phyloP scores from a whole-genome alignment of 2,329 filamentous ascomycete species.

The Stachybotrys echinatus region DNA sequence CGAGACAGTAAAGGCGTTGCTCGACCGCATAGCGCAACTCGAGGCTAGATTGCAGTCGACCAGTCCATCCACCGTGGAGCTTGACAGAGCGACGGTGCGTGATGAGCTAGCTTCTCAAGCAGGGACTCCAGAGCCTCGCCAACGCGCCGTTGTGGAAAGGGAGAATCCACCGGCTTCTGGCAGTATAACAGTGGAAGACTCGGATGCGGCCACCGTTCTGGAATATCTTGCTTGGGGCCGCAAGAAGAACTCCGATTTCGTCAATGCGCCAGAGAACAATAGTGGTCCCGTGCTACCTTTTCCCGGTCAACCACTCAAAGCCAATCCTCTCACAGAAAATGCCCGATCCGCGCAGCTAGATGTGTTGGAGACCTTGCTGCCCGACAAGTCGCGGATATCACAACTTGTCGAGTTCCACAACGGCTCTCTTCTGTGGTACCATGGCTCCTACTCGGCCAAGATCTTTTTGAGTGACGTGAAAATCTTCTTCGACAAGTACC shows the following conservation, averaged over 20 bases:
- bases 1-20: not conserved
- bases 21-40: not conserved
- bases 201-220: slow-evolving; percentile 38
- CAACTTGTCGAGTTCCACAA: slow-evolving; percentile 16
- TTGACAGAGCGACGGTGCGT: too few species aligned
- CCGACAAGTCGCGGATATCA: slow-evolving; percentile 9
- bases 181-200: too few species aligned
- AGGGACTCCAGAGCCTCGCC: too few species aligned
- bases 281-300: not conserved
- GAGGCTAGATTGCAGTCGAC: not conserved
- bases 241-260: slow-evolving; percentile 28
- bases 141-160: too few species aligned
- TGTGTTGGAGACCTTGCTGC: slow-evolving; percentile 15
- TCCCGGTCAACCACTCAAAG: not conserved
- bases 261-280: slow-evolving; percentile 1
- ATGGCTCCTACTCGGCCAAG: slow-evolving; percentile 17
- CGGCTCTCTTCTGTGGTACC: slow-evolving; percentile 17
- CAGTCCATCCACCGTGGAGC: not conserved
- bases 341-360: slow-evolving; percentile 2
- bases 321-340: not conserved
- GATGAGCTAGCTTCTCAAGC: too few species aligned
- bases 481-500: slow-evolving; percentile 26
- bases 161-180: too few species aligned
- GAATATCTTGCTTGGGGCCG: slow-evolving; percentile 44
- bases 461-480: slow-evolving; percentile 30